Evolutionary conservation across 345 rosid species (phyloP).

Genomic region (Acer saccharum): DNA sequence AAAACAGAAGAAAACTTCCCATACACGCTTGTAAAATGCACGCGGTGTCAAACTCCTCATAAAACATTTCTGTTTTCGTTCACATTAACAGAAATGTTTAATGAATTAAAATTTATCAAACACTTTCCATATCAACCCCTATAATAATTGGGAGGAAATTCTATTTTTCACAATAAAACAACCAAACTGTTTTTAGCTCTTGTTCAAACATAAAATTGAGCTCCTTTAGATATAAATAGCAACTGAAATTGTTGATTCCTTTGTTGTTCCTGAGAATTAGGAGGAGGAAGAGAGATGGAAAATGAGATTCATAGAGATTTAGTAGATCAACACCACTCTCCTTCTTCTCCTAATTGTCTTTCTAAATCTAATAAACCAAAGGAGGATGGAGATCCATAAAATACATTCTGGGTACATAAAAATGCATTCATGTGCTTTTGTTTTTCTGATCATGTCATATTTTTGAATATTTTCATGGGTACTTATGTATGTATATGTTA

Average conservation of each 20-base stretch:
- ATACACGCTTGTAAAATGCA: too few species aligned
- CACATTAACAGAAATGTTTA: too few species aligned
- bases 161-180: background rate
- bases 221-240: background rate
- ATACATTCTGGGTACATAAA: slow-evolving; percentile 38
- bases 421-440: background rate
- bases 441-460: background rate
- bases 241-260: background rate
- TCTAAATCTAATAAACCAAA: background rate
- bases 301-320: background rate
- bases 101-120: too few species aligned
- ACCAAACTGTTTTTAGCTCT: background rate
- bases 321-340: background rate
- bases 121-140: too few species aligned
- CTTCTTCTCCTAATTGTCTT: background rate
- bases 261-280: background rate
- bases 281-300: slow-evolving; percentile 1
- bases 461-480: background rate
- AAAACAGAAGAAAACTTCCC: too few species aligned
- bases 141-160: too few species aligned
- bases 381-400: slow-evolving; percentile 52
- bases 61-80: too few species aligned
- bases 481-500: background rate
- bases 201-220: background rate
- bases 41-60: too few species aligned